Base-by-base conservation (phyloP, 2,329 filamentous ascomycete genomes). In the Arthrobotrys iridis region DNA sequence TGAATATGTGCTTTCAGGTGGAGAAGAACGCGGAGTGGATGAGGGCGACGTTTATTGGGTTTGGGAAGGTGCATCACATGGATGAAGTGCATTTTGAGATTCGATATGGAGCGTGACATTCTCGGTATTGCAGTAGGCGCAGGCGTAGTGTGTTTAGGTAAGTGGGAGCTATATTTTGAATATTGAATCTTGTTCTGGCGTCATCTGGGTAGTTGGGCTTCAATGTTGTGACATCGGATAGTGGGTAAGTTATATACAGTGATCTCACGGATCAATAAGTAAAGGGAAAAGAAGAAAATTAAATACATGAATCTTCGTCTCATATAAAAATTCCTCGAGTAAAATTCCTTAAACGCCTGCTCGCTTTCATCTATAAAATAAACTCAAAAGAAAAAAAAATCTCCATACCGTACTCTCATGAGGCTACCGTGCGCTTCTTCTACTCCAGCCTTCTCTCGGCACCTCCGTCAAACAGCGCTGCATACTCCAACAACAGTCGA, bases 401-500 rank as follows among this genome's bases (percentile, higher is more conserved):
- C 37, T 24, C 33, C 33, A 26, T 33, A 33, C 33, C n/a, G 15
- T 33, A 30, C 22, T 22, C 13, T 6, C 7, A 30, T n/a, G 5
- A 6, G 10, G 41, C 18, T 33, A 3, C 8, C 1, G n/a, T 20
- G 4, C 40, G 11, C 24, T 20, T 48, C 28, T 1, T 41, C 15
- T 22, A 24, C 2, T 68, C 35, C 20, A 48, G 4, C 13, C 37
- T 55, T 20, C 57, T 66, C 48, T 24, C 66, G 2, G 48, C 45
- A 24, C 24, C 18, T 10, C 60, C 66, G 8, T 74, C 26, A 24
- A 75, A 75, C 10, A 75, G 57, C 5, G 63, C 55, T 15, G 82
- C 83, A 57, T 85, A 84, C 82, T 91, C 89, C 22, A 90, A 78
- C 77, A 91, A 76, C 70, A 90, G 79, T 57, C 89, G 82, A 78